Base-by-base conservation (phyloP, 345 rosid species). In the Arabis alpina region DNA sequence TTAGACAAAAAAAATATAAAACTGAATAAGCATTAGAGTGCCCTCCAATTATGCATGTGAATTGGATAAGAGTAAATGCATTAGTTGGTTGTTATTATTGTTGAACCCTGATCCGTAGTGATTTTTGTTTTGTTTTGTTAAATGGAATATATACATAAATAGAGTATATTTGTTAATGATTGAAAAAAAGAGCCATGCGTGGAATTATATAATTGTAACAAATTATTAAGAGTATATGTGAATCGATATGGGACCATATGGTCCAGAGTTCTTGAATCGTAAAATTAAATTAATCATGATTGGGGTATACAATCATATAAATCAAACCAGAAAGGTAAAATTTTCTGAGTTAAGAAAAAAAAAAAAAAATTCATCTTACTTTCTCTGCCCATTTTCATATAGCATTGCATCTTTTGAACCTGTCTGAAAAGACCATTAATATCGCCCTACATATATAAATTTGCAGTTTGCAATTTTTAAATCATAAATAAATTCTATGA, bases 181-280 rank as follows among this genome's bases (percentile, higher is more conserved):
- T 69, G n/a, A 40, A 45, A 42, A 68, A 55, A 24, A 36, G 3
- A 61, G 70, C 60, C 79, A 75, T 75, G 79, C 79, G 79, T 49
- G 74, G 16, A 61, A 63, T 61, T 54, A 54, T 68, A 68, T 61
- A 61, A 68, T 40, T 54, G 52, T n/a, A 53, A 36, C 5, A 75
- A 47, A 54, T 68, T 75, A 61, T 61, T 47, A 61, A 10, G 45
- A 53, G 13, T 75, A 55, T 62, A 64, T 54, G 59, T 75, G 64
- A 39, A 68, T 62, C 68, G 65, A 54, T 40, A 48, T 19, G 23
- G 23, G 23, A 19, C 23, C 23, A 19, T 19, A 19, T 61, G 65
- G 75, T 62, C 71, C 55, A 75, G 49, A 61, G 70, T 69, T 28
- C 19, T 69, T 69, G 70, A 69, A 40, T 75, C 79, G 74, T 75